These are phyloP conservation scores for Aaosphaeria arxii DNA, from an alignment of 2,329 filamentous ascomycete species.

Conservation along the genomic window DNA sequence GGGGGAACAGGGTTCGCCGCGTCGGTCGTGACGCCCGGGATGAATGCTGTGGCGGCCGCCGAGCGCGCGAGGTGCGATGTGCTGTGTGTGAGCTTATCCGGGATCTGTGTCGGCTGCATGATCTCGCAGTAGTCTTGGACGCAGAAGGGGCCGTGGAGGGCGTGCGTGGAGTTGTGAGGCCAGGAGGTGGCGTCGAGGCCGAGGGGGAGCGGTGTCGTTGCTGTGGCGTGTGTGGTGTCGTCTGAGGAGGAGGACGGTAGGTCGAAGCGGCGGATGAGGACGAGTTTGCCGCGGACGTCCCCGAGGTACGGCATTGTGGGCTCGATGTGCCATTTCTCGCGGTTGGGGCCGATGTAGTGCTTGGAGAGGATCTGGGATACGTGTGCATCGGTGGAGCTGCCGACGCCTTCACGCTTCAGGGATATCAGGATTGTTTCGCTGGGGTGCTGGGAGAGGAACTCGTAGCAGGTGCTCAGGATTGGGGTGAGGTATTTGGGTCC, in stretches of 20 bases:
- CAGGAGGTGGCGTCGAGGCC: constrained; percentile 63
- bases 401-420: constrained; percentile 86
- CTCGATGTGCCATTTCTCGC: constrained; percentile 71
- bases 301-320: constrained; percentile 72
- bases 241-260: constrained; percentile 56
- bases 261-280: constrained; percentile 78
- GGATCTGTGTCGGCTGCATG: constrained; percentile 68
- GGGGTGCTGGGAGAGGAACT: constrained; percentile 74
- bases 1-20: constrained; percentile 40
- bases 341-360: constrained; percentile 63
- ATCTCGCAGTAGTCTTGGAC: constrained; percentile 97
- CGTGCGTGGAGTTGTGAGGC: constrained; percentile 73
- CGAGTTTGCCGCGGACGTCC: constrained; percentile 75
- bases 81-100: constrained; percentile 73
- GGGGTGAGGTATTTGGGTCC: constrained; percentile 76
- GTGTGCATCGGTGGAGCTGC: constrained; percentile 74
- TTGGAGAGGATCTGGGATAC: constrained; percentile 70
- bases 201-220: constrained; percentile 42
- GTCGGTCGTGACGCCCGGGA: constrained; percentile 42
- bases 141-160: constrained; percentile 61
- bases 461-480: constrained; percentile 67
- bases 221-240: not conserved
- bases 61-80: constrained; percentile 75
- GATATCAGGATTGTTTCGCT: constrained; percentile 82
- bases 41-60: constrained; percentile 30